Conservation (phyloP, 2,329 filamentous ascomycete genomes). For the Sarocladium kiliense region DNA sequence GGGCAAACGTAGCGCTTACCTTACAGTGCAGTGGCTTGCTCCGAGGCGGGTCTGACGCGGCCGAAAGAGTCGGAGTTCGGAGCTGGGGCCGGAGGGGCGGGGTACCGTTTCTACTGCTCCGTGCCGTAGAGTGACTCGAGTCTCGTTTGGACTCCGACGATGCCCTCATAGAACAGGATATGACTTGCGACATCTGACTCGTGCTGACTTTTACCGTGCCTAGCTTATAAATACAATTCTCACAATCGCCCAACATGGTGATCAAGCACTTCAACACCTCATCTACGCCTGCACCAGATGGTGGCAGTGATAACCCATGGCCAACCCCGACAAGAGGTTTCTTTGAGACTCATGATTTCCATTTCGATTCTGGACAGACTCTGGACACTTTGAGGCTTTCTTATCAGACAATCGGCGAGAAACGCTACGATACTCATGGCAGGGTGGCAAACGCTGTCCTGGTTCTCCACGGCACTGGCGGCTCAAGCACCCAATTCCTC, state of each 20-base stretch:
- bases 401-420: no score
- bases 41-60: no score
- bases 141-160: background rate
- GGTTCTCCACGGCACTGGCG: constrained; percentile 20
- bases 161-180: background rate
- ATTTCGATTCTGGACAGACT: background rate
- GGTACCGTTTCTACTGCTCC: background rate
- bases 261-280: no score
- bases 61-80: background rate
- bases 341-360: background rate
- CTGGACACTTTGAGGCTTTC: no score
- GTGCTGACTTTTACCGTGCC: no score
- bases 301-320: no score
- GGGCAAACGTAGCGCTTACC: no score
- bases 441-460: constrained; percentile 17
- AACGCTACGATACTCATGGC: background rate
- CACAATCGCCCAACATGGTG: no score
- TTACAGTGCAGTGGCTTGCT: no score
- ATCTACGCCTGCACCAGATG: no score
- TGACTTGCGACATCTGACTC: background rate
- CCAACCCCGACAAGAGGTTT: no score
- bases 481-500: constrained; percentile 17
- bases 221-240: no score
- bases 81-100: background rate
- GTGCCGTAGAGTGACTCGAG: background rate